These are phyloP conservation scores for Sarocladiaceae sp. DNA, from an alignment of 2,329 filamentous ascomycete species.

Conservation along the genomic window DNA sequence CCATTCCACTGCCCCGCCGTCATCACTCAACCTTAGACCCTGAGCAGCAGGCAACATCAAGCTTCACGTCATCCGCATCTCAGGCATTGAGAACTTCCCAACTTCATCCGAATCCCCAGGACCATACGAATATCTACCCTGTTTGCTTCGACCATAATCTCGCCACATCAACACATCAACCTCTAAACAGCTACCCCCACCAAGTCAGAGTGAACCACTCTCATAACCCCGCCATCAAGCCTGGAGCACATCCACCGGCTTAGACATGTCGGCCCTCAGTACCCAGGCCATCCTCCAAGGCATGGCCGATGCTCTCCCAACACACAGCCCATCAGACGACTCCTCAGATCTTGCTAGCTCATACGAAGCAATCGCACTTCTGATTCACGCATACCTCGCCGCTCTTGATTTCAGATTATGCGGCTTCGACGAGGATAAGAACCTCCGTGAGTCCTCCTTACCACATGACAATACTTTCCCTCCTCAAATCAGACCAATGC, in stretches of 20 bases:
- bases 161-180: too few species aligned
- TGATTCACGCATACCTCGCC: conserved; percentile 78
- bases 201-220: too few species aligned
- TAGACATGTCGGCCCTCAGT: conserved; percentile 19
- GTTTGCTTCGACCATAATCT: too few species aligned
- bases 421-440: conserved; percentile 80
- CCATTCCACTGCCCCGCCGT: background rate
- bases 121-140: too few species aligned
- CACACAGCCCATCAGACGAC: conserved; percentile 46
- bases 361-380: conserved; percentile 79
- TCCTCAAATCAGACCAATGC: conserved; percentile 11
- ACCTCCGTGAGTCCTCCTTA: conserved; percentile 49
- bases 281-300: conserved; percentile 40
- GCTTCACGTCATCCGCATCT: background rate
- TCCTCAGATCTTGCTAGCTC: conserved; percentile 64
- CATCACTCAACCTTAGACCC: background rate
- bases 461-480: background rate
- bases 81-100: background rate
- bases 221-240: background rate
- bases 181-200: too few species aligned
- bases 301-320: conserved; percentile 58
- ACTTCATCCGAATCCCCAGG: too few species aligned
- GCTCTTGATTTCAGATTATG: conserved; percentile 76
- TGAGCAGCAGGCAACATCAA: background rate
- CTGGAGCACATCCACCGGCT: background rate